These are phyloP conservation scores for Trametes cinnabarina DNA, from an alignment of 768 basidiomycete genomes.

Conservation along the genomic window DNA sequence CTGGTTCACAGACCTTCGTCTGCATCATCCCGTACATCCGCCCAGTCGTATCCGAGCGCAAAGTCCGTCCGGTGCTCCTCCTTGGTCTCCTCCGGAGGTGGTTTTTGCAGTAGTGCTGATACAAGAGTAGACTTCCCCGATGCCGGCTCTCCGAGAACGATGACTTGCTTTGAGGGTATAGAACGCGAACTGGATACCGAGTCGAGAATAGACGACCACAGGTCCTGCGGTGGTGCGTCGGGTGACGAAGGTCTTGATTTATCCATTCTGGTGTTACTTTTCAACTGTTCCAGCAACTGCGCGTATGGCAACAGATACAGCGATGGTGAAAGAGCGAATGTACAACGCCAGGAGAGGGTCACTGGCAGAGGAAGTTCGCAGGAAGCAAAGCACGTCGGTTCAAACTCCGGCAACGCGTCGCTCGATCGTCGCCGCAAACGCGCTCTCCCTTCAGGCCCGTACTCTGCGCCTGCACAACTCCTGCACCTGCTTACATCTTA, in stretches of 20 bases:
- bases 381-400: slow-evolving; percentile 5
- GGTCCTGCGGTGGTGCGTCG: slow-evolving; percentile 70
- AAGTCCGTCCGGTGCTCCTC: slow-evolving; percentile 69
- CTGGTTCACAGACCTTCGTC: slow-evolving; percentile 75
- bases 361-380: background rate
- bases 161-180: slow-evolving; percentile 82
- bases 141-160: slow-evolving; percentile 77
- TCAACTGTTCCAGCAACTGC: too few species aligned
- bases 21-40: slow-evolving; percentile 86
- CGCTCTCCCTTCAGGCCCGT: background rate
- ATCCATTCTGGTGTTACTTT: slow-evolving; percentile 34
- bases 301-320: background rate
- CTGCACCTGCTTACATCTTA: background rate
- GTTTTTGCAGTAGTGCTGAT: slow-evolving; percentile 69
- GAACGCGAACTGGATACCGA: slow-evolving; percentile 79
- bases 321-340: background rate
- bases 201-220: slow-evolving; percentile 93
- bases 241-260: slow-evolving; percentile 64
- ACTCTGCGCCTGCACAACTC: background rate
- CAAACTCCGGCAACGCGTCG: slow-evolving; percentile 22
- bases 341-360: background rate
- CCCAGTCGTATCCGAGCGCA: slow-evolving; percentile 90
- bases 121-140: slow-evolving; percentile 78
- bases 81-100: slow-evolving; percentile 50
- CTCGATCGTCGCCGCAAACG: background rate